Percentiles rank a stretch among this genome's conserved stretches.
Evolutionary conservation across 1,139 yeast species (phyloP).

Genomic region (Suhomyces bokatorum): DNA sequence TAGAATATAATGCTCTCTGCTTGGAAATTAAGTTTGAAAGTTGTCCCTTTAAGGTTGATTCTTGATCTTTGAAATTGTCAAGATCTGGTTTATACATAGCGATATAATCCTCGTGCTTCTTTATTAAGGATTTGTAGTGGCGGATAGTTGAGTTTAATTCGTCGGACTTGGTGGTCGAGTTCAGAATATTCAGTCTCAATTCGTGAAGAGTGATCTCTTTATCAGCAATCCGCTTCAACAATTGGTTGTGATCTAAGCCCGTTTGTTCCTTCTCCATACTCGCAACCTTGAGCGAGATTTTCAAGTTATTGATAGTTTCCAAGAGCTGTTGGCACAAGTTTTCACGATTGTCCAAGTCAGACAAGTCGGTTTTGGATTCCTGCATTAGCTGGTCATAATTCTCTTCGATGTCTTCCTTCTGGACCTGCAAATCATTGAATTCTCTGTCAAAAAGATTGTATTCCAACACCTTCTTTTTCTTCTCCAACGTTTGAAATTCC

Average conservation of each 20-base stretch:
- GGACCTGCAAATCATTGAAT: conserved; percentile 57
- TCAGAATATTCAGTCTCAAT: conserved; percentile 21
- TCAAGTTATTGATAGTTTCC: conserved; percentile 44
- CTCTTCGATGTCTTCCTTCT: conserved; percentile 62
- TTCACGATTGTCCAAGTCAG: conserved; percentile 52
- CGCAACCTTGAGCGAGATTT: conserved; percentile 39
- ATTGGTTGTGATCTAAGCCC: conserved; percentile 50
- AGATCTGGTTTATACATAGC: conserved; percentile 43
- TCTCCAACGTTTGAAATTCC: conserved; percentile 66
- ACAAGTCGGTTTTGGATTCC: conserved; percentile 44
- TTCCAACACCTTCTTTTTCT: conserved; percentile 68
- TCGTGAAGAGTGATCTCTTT: conserved; percentile 44
- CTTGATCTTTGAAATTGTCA: conserved; percentile 39
- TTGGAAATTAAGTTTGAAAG: conserved; percentile 49
- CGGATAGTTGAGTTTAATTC: conserved; percentile 19
- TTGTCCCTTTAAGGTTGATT: conserved; percentile 38
- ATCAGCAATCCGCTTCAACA: conserved; percentile 39
- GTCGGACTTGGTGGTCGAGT: conserved; percentile 19
- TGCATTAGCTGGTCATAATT: conserved; percentile 54
- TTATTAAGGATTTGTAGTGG: conserved; percentile 22
- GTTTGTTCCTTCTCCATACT: conserved; percentile 54
- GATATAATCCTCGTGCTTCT: conserved; percentile 25
- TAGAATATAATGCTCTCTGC: conserved; percentile 68
- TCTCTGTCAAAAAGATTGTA: conserved; percentile 81
- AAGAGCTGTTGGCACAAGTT: conserved; percentile 47